Evolutionary conservation across 441 rosid species (phyloP), one percentile per base, ranked within the genome.

Genomic region (Sinapis alba): DNA sequence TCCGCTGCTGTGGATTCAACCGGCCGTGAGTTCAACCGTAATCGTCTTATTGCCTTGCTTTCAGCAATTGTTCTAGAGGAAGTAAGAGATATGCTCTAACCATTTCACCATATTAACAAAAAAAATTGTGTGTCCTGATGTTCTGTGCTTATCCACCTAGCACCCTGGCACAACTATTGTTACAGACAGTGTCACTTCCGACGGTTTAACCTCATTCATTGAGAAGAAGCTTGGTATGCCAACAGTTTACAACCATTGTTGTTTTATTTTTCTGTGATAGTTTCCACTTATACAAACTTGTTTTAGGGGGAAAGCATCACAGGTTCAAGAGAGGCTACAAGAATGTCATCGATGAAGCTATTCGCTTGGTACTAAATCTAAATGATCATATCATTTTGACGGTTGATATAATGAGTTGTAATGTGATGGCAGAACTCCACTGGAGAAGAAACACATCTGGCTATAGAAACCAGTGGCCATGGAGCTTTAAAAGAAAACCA

Each of bases 1-100:
- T 96, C 98, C 84, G 99, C 99, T 81, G 99, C 97, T 69, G 99
- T 96, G 83, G 99, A 96, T 84, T 89, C 96, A 62, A 62, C 86
- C 68, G 98, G 98, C 57, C 87, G 82, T 30, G 98, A 93, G 82
- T 84, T 96, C 41, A 96, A 96, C 72, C 93, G 99, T 50, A 96
- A 96, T 82, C 94, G 97, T 62, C 83, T 96, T 62, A 91, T 96
- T 79, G 98, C 98, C 59, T 82, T 96, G 69, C 82, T 91, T 78
- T 91, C 98, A 59, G 99, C 99, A 62, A 91, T 96, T 79, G 97
- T 96, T 71, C 88, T 96, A 60, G 97, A 93, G 80, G 94, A 96
- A 79, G 98, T 96, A 16, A 50, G 90, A 84, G 93, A 65, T 75
- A 69, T 74, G 34, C 60, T 62, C 56, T 58, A 57, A 57, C 62